A percentile compares a stretch with the other conserved stretches of the same genome.
These are phyloP conservation scores for Ophiostoma sp. DNA, from an alignment of 2,329 filamentous ascomycete species.

Conservation along the genomic window DNA sequence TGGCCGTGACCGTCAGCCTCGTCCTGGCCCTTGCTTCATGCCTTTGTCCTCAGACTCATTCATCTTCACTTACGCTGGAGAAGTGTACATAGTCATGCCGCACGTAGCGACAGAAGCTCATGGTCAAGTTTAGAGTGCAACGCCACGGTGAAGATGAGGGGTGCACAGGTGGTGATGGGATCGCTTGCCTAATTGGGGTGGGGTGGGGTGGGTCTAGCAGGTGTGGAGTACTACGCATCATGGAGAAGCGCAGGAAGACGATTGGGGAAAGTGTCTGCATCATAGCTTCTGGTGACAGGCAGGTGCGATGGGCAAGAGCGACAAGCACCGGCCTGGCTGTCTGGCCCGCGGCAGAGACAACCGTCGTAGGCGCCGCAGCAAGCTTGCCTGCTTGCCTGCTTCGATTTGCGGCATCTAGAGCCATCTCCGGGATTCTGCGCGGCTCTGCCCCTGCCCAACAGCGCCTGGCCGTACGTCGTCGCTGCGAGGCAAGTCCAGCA, in stretches of 20 bases:
- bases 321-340: not conserved
- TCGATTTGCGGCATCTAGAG: not conserved
- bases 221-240: not conserved
- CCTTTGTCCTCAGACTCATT: not conserved
- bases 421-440: not conserved
- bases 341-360: too few species aligned
- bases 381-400: not conserved
- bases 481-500: constrained; percentile 12
- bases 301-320: not conserved
- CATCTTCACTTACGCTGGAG: too few species aligned
- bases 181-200: not conserved
- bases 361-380: too few species aligned
- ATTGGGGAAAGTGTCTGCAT: constrained; percentile 7
- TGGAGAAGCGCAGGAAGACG: not conserved
- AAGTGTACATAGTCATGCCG: too few species aligned
- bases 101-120: too few species aligned
- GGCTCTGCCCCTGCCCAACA: not conserved
- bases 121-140: not conserved
- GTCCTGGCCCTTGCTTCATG: not conserved
- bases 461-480: not conserved
- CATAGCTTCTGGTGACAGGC: not conserved
- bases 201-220: not conserved
- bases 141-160: constrained; percentile 4
- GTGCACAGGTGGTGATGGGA: not conserved
- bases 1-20: constrained; percentile 2